Evolutionary conservation across 768 basidiomycete genomes (phyloP), one percentile per base, ranked within the genome.

Genomic region (Leccinellum rugosiceps): DNA sequence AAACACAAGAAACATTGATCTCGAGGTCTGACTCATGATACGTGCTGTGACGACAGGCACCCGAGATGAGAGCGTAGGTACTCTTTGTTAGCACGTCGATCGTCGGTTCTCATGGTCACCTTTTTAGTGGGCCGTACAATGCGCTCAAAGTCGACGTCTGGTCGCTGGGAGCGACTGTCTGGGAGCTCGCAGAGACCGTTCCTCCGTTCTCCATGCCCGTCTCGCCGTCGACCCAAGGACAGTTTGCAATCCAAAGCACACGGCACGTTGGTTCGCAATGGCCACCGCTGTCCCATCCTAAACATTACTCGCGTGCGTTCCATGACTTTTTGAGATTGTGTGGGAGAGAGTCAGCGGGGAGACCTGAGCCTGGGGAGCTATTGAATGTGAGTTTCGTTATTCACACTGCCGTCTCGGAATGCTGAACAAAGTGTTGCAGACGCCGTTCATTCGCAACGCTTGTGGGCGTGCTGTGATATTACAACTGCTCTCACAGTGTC

Each of bases 161-260:
- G 89, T 90, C 89, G 0, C 75, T 91, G 6, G 90, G 90, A 2
- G 90, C 90, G 0, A 92, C 90, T 0, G 79, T 89, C 0, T 92
- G 90, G 90, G 90, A 92, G 66, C 79, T 88, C 72, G 87, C 87
- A 1, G 81, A 92, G 66, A 82, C 84, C 6, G 77, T 82, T 52
- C 90, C 90, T 5, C 90, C 90, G 0, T 92, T 92, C 66, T 77
- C 80, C 4, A 79, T 83, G 46, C 63, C 67, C 19, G 57, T 61
- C 17, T 69, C 68, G 6, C 67, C 69, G 2, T 56, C 61, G 1
- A 49, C 53, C 1, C 62, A 58, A 31, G 45, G 51, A 11, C 48
- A 62, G n/a, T 71, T 70, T 23, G 54, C 56, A 55, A 75, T 80
- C 0, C 78, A 83, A 52, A 77, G 82, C 57, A 57, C 73, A 6